Evolutionary conservation across 179 eudicot genomes (phyloP).

Genomic region (Spergularia azorica): DNA sequence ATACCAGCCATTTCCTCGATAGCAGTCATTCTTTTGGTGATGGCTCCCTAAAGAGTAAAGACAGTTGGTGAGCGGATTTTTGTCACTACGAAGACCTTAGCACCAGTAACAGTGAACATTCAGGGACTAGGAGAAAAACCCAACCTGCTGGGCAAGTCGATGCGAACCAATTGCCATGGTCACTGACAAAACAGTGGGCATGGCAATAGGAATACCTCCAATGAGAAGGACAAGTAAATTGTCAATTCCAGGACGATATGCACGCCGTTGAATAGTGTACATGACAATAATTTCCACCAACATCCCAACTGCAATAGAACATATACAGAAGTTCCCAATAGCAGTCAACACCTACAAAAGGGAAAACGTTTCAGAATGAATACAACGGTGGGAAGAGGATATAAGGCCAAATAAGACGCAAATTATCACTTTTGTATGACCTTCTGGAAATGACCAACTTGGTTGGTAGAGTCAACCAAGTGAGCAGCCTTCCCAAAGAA

Average conservation of each 20-base stretch:
- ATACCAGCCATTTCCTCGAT: constrained; percentile 98
- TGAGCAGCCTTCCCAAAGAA: constrained; percentile 96
- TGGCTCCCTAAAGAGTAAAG: constrained; percentile 62
- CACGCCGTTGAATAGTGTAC: constrained; percentile 83
- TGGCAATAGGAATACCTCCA: constrained; percentile 96
- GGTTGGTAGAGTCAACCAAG: constrained; percentile 82
- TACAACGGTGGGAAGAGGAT: not conserved
- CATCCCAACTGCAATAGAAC: constrained; percentile 94
- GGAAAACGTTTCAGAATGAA: constrained; percentile 4
- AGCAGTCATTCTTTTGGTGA: constrained; percentile 94
- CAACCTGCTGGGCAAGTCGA: constrained; percentile 85
- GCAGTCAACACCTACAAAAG: constrained; percentile 74
- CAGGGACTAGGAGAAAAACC: constrained; percentile 18
- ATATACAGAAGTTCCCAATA: constrained; percentile 88
- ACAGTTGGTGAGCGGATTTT: not conserved
- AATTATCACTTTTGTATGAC: constrained; percentile 28
- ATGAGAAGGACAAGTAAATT: constrained; percentile 88
- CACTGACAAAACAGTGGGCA: constrained; percentile 95
- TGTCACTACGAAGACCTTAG: constrained; percentile 6
- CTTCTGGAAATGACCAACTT: constrained; percentile 94
- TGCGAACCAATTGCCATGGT: constrained; percentile 97
- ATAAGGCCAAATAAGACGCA: not conserved
- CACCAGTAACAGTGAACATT: constrained; percentile 4
- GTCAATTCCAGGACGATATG: constrained; percentile 87
- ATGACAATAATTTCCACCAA: constrained; percentile 76